Conservation (phyloP, 768 basidiomycete species). For the Tulasnella sp. region DNA sequence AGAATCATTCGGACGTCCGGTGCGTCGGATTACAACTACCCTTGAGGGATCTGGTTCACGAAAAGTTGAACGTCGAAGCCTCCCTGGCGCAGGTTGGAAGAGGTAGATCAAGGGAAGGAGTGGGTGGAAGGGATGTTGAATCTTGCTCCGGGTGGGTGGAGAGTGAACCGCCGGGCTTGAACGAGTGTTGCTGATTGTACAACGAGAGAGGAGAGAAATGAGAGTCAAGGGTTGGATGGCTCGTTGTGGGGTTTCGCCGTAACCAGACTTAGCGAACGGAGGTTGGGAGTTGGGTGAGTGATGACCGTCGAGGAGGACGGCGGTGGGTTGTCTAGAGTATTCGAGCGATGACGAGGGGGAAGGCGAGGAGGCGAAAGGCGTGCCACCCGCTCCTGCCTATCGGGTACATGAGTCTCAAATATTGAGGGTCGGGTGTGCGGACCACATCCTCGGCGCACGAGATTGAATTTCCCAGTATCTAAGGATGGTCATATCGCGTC, state of each 20-base stretch:
- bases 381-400: background rate
- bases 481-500: background rate
- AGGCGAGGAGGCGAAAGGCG: background rate
- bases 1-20: no score
- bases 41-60: background rate
- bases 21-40: no score
- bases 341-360: constrained; percentile 1
- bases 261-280: background rate
- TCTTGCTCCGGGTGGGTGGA: constrained; percentile 10
- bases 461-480: background rate
- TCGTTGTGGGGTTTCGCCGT: background rate
- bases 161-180: background rate
- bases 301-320: background rate
- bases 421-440: background rate
- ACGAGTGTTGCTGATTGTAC: background rate
- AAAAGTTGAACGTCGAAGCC: constrained; percentile 16
- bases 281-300: background rate
- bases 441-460: background rate
- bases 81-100: constrained; percentile 18
- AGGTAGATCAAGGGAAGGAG: constrained; percentile 17
- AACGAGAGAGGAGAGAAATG: constrained; percentile 4
- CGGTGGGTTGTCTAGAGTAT: background rate
- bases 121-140: constrained; percentile 21
- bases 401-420: background rate
- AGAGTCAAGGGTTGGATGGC: background rate